These are phyloP conservation scores for Tremellales sp. DNA, from an alignment of 1,284 basidiomycete species.

Conservation along the genomic window DNA sequence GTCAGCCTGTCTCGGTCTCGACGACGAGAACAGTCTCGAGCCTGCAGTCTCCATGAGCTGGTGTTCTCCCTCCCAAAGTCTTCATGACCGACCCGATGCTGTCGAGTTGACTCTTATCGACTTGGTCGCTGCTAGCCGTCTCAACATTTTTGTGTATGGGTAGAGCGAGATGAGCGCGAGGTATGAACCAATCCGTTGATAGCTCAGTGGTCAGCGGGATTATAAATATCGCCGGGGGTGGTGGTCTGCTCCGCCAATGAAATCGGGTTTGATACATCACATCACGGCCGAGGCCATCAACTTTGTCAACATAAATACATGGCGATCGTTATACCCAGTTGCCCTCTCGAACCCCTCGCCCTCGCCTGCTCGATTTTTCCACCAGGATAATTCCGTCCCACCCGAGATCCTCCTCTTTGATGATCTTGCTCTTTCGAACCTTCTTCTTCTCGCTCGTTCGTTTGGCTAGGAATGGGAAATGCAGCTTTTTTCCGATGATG, in stretches of 20 bases:
- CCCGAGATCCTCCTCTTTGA: slow-evolving; percentile 15
- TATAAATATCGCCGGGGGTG: slow-evolving; percentile 9
- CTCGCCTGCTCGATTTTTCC: background rate
- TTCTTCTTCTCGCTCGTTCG: slow-evolving; percentile 12
- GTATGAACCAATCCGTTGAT: background rate
- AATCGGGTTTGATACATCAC: slow-evolving; percentile 1
- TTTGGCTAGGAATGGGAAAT: slow-evolving; percentile 24
- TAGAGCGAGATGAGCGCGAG: background rate
- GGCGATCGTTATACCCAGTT: slow-evolving; percentile 22
- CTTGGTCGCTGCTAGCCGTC: slow-evolving; percentile 27
- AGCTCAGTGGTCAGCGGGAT: background rate
- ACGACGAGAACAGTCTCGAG: slow-evolving; percentile 41
- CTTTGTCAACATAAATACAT: background rate
- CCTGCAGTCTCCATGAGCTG: slow-evolving; percentile 14
- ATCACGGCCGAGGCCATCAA: background rate
- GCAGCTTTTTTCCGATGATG: slow-evolving; percentile 29
- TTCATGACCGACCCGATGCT: background rate
- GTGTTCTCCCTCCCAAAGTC: background rate
- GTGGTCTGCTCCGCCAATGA: slow-evolving; percentile 13
- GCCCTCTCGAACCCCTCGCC: slow-evolving; percentile 23
- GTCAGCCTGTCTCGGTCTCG: slow-evolving; percentile 59
- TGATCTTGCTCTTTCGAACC: slow-evolving; percentile 6
- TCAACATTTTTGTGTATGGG: slow-evolving; percentile 27
- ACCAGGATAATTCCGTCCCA: slow-evolving; percentile 9
- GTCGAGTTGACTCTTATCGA: slow-evolving; percentile 18